Evolutionary conservation across 2,329 filamentous ascomycete species (phyloP), one percentile per base, ranked within the genome.

Genomic region (Uncinocarpus reesii): DNA sequence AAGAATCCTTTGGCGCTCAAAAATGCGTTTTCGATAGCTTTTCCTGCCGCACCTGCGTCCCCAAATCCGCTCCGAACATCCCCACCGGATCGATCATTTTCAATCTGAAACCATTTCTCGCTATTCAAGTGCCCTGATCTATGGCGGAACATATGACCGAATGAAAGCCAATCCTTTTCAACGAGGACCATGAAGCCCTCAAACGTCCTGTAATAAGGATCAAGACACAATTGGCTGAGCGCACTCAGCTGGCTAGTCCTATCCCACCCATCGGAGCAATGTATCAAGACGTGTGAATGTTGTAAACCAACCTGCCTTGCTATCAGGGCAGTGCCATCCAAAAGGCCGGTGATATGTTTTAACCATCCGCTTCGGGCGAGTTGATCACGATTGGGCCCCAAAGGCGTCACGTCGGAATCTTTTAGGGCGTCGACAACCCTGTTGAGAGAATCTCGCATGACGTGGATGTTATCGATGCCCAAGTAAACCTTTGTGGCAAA

Each of bases 221-320:
- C 92, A 7, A 98, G 76, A 72, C 95, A 90, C 32, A 98, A 76
- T 67, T 98, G 89, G 48, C 88, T 83, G 49, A 98, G 70, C 3
- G 89, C 88, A 59, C 89, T 93, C 44, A 98, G 76, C 68, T 98
- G 92, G 59, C 88, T 90, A 6, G 92, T 98, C 43, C 92, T 83
- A 67, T 98, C 92, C 92, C 92, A 98, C 3, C 92, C 92, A 66
- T 98, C 92, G 1, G 92, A 96, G 67, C 92, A 98, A 66, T 98
- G 92, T 42, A 98, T 95, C 38, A 98, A 71, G 8, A 94, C 90
- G 63, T 98, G 88, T 1, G 89, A 95, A 61, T 95, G 90, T 55
- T 87, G 84, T 50, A 96, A 81, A 24, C 88, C 92, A 28, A 98
- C 82, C 58, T 92, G 86, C 26, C 85, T 77, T 24, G 89, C 84